These are phyloP conservation scores for Globisporangium emineosum DNA, from an alignment of 352 stramenopile species.

Conservation along the genomic window DNA sequence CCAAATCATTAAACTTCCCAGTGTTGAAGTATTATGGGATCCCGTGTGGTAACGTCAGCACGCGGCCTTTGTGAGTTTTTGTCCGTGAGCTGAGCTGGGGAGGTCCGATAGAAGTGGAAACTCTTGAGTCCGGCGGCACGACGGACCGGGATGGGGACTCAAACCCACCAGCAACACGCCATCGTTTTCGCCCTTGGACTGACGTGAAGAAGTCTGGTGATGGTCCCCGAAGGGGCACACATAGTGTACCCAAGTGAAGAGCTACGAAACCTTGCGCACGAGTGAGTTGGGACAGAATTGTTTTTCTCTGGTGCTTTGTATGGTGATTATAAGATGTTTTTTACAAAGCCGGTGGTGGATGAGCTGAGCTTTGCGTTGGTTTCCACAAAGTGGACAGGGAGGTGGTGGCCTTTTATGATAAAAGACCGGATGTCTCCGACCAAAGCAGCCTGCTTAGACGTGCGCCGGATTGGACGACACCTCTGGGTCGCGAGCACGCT, in stretches of 20 bases:
- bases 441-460: slow-evolving; percentile 3
- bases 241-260: neutral
- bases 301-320: neutral
- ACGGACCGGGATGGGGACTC: neutral
- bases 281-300: neutral
- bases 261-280: neutral
- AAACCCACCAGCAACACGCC: neutral
- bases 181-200: neutral
- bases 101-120: neutral
- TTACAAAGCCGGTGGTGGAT: neutral
- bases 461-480: neutral
- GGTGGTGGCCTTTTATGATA: neutral
- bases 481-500: neutral
- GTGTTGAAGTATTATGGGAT: neutral
- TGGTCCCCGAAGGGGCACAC: neutral
- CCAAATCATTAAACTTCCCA: neutral
- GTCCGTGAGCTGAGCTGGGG: neutral
- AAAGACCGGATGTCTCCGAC: neutral
- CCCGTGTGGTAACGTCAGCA: neutral
- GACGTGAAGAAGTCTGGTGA: neutral
- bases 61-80: too few species aligned
- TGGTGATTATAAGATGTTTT: neutral
- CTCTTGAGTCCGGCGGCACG: neutral
- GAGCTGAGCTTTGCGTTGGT: neutral
- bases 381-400: neutral